Evolutionary conservation across 768 basidiomycete species (phyloP), one percentile per base, ranked within the genome.

Genomic region (Agaricus blazei): DNA sequence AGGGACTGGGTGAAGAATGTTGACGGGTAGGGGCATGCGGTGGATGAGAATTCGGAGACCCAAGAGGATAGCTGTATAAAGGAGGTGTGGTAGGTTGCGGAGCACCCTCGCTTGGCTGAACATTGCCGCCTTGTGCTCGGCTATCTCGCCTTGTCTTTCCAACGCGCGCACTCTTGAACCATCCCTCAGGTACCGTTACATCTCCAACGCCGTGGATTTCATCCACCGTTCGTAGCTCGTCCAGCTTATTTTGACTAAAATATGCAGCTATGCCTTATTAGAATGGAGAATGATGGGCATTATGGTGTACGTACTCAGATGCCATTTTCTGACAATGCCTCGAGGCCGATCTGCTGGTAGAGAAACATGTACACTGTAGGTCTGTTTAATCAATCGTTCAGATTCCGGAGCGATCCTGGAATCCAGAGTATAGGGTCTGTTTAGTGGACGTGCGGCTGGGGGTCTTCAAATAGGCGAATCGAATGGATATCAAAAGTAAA

Each of bases 301-400:
- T n/a, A 34, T 37, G 9, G 8, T 29, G 49, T 51, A 70, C 87
- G 65, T 64, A 90, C 90, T 91, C 29, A 92, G 75, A 63, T 92
- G 90, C 90, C 90, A 91, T 64, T 92, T 92, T 51, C 87, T 80
- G 51, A 83, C 71, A 51, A 77, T 69, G 40, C 75, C 78, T 58
- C 70, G 71, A 38, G 72, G 62, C 26, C 84, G 80, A 51, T 84
- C 81, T 36, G 67, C 65, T 7, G 83, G 77, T 23, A 85, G 78
- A 27, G 83, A 80, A 49, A 90, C 87, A 62, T 82, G 84, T 40
- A 90, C 88, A 44, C 87, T 90, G 63, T 90, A 92, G 0, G 90
- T 92, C 65, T 92, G 89, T 66, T 92, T 92, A 61, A 91, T 82
- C 19, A 92, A 73, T 50, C 84, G 78, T 52, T 86, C 83, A 52